These are phyloP conservation scores for Pythium phragmiticola DNA, from an alignment of 352 stramenopile genomes.

Conservation along the genomic window DNA sequence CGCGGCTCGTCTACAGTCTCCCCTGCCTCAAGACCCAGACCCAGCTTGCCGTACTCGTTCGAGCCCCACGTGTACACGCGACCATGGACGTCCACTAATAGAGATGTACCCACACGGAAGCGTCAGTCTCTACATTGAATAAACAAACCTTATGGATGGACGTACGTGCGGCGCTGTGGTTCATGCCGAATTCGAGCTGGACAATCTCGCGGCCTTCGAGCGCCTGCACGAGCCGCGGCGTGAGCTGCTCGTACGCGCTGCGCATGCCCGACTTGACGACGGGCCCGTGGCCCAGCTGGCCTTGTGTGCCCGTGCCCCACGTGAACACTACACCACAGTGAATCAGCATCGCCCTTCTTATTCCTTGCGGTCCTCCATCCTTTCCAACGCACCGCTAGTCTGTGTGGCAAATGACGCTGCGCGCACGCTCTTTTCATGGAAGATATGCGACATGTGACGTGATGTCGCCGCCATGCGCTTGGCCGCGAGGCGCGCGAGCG, in stretches of 20 bases:
- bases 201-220: conserved; percentile 65
- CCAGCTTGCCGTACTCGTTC: conserved; percentile 90
- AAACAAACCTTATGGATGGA: neutral
- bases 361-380: neutral
- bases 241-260: conserved; percentile 83
- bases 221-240: conserved; percentile 65
- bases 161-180: conserved; percentile 80
- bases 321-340: conserved; percentile 51
- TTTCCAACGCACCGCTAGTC: conserved; percentile 45
- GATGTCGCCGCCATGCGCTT: conserved; percentile 23
- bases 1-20: conserved; percentile 56
- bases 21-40: conserved; percentile 40
- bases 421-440: conserved; percentile 20
- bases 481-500: conserved; percentile 30
- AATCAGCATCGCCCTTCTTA: neutral
- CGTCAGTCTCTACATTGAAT: neutral
- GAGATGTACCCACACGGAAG: neutral
- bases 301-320: conserved; percentile 84
- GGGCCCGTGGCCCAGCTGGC: conserved; percentile 76
- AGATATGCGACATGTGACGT: conserved; percentile 20
- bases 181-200: conserved; percentile 72
- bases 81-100: conserved; percentile 63
- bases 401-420: conserved; percentile 49
- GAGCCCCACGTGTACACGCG: conserved; percentile 83
- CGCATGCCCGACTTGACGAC: conserved; percentile 86